phyloP scores from a whole-genome alignment of 495 filamentous ascomycete species.

The Aspergillus sparsus region DNA sequence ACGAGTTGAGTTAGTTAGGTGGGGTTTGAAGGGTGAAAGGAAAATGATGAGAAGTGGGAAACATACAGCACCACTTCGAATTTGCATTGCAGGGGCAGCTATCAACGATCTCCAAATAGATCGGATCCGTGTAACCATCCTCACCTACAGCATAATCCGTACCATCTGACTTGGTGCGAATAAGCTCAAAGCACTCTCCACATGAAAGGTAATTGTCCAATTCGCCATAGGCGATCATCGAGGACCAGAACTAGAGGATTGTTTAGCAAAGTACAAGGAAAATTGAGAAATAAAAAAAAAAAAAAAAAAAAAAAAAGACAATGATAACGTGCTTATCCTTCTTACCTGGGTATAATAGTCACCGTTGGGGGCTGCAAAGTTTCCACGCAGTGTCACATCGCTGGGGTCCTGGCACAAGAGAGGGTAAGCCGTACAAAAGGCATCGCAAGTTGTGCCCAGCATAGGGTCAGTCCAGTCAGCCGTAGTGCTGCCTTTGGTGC shows the following conservation, averaged over 20 bases:
- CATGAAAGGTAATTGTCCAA: not conserved
- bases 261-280: not conserved
- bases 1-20: not conserved
- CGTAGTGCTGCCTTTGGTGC: not conserved
- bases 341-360: not conserved
- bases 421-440: not conserved
- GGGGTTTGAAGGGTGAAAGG: not conserved
- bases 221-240: not conserved
- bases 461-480: not conserved
- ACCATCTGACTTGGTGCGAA: not conserved
- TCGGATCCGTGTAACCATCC: not conserved
- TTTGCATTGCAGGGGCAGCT: constrained; percentile 1
- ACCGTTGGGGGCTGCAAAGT: not conserved
- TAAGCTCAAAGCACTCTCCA: not conserved
- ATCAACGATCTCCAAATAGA: not conserved
- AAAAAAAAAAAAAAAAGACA: too few relatives aligned
- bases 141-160: not conserved
- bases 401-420: not conserved
- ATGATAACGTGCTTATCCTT: too few relatives aligned
- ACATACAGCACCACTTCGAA: not conserved
- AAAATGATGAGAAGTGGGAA: not conserved
- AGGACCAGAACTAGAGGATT: not conserved
- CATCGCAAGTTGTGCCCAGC: not conserved
- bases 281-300: too few relatives aligned
- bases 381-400: not conserved